Evolutionary conservation across 352 stramenopile species (phyloP).

Genomic region (Blastocystis sp.): DNA sequence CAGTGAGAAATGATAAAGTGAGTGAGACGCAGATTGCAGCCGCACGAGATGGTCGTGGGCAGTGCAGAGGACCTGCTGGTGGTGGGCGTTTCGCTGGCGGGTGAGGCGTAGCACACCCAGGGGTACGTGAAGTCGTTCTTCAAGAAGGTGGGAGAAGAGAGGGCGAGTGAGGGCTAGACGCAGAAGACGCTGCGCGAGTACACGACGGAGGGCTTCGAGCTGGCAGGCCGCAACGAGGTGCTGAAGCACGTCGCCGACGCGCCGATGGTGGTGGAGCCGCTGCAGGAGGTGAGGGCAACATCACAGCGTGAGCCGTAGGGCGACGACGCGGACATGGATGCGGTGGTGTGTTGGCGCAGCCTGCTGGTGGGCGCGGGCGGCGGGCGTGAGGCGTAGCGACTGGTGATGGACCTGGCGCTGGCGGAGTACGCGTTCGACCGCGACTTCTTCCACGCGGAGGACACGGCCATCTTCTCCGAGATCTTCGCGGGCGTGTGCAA

Average conservation of each 20-base stretch:
- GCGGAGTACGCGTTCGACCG: constrained; percentile 1
- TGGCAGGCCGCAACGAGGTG: not conserved
- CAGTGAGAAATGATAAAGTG: not conserved
- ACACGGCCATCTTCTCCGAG: constrained; percentile 6
- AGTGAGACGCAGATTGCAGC: not conserved
- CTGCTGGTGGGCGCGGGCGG: not conserved
- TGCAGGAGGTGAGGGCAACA: not conserved
- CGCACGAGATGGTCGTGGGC: constrained; percentile 12
- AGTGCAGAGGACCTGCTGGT: constrained; percentile 13
- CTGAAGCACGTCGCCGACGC: not conserved
- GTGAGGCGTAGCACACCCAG: constrained; percentile 29
- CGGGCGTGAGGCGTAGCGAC: not conserved
- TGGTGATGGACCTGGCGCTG: constrained; percentile 6
- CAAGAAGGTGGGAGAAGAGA: constrained; percentile 6
- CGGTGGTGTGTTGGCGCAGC: not conserved
- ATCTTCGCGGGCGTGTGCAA: constrained; percentile 37
- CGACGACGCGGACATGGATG: constrained; percentile 9
- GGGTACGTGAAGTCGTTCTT: constrained; percentile 22
- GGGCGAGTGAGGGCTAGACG: not conserved
- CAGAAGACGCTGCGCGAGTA: constrained; percentile 14
- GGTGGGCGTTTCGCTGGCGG: not conserved
- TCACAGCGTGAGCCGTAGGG: not conserved
- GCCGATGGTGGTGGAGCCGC: not conserved
- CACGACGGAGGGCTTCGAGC: constrained; percentile 16
- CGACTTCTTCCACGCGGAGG: constrained; percentile 23